Conservation (phyloP, 345 rosid genomes). For the Garcia nutans region DNA sequence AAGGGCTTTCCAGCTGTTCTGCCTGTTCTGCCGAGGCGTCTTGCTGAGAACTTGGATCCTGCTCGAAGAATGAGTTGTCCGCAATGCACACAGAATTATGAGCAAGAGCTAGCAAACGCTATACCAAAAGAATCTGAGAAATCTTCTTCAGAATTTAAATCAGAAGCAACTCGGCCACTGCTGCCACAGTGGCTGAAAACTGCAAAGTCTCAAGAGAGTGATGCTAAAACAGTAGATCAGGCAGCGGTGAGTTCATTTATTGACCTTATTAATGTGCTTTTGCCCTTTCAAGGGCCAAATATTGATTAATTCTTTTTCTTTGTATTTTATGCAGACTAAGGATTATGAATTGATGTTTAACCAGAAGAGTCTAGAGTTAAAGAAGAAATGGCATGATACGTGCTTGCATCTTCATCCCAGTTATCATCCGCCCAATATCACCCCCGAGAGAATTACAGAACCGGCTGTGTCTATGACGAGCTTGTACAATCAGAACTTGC, state of each 20-base stretch:
- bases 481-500: conserved; percentile 49
- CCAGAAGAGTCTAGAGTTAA: conserved; percentile 59
- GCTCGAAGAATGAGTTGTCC: conserved; percentile 46
- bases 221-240: conserved; percentile 40
- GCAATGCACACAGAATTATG: conserved; percentile 57
- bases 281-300: background rate
- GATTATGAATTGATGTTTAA: conserved; percentile 51
- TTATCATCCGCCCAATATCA: conserved; percentile 42
- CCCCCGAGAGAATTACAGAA: conserved; percentile 49
- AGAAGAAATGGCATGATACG: conserved; percentile 75
- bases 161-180: conserved; percentile 42
- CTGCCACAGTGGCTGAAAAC: conserved; percentile 78
- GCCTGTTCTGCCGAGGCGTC: conserved; percentile 31
- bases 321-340: conserved; percentile 41
- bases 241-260: conserved; percentile 30
- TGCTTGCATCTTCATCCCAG: conserved; percentile 67
- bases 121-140: conserved; percentile 41
- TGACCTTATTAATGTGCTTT: background rate
- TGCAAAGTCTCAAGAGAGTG: conserved; percentile 51
- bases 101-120: conserved; percentile 59
- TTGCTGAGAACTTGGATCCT: conserved; percentile 51
- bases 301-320: background rate
- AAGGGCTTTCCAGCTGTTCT: conserved; percentile 43
- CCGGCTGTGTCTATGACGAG: conserved; percentile 45
- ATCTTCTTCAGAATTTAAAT: conserved; percentile 41